Evolutionary conservation across 164 flowering plant genomes (phyloP), one percentile per base, ranked within the genome.

Genomic region (Vitis rupestris): DNA sequence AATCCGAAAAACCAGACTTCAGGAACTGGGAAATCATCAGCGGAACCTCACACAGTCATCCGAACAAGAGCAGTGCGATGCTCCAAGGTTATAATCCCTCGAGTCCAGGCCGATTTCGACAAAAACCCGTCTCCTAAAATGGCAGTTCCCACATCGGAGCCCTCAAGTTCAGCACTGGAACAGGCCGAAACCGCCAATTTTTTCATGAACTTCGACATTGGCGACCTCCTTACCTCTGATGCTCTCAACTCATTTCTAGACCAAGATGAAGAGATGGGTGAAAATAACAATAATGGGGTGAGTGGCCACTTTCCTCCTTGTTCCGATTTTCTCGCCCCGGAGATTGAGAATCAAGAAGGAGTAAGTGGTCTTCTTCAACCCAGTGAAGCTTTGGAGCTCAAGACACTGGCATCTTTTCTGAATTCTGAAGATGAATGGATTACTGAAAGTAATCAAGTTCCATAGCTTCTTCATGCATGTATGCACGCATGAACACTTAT

Each of bases 21-120:
- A 59, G 6, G 66, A 64, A 9, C 23, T 4, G 9, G 29, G 12
- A 64, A 49, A 37, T 10, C 53, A 10, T 17, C 66, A 4, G 4
- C 30, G 14, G 44, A 59, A 7, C 9, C 64, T 2, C 62, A 7
- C 31, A 44, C 12, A n/a, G 72, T 52, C 17, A 69, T 74, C 47
- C 63, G 76, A 51, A 69, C 72, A 6, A 74, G 37, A 64, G 76
- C 72, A 31, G 52, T 59, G 2, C 11, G 65, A n/a, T 74, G 69
- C 60, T 68, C 68, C 3, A 63, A 53, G 17, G 72, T 59, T 10
- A 11, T 58, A 27, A n/a, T 63, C 27, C 50, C 63, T 5, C 68
- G 16, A 17, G 29, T 12, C 5, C 31, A 17, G 9, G 14, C 13
- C 3, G 47, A 59, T 37, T 9, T 15, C 27, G 27, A 31, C 8